Evolutionary conservation across 345 rosid species (phyloP).

Genomic region (Populus nigra): DNA sequence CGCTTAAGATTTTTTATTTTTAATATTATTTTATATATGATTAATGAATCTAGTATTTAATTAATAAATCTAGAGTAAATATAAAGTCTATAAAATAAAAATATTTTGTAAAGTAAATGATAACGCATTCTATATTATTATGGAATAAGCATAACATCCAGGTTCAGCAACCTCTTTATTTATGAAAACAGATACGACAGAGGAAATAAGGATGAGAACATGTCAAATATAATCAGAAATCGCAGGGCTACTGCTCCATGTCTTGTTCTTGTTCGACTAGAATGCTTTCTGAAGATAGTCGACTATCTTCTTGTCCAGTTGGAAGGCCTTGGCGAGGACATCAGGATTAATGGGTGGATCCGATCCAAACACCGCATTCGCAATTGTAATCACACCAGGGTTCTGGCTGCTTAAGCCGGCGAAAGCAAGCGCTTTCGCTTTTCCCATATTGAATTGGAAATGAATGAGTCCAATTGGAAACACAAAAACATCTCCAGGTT

Average conservation of each 20-base stretch:
- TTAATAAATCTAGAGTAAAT: not conserved
- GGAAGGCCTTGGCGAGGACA: not conserved
- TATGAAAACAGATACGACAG: no score
- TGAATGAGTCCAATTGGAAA: slow-evolving; percentile 12
- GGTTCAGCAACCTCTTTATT: no score
- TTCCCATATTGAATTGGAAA: not conserved
- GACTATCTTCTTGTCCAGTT: not conserved
- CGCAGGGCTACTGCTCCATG: no score
- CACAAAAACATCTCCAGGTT: slow-evolving; percentile 8
- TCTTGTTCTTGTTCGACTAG: not conserved
- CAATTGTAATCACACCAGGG: slow-evolving; percentile 6
- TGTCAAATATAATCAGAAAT: no score
- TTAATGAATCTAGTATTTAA: no score
- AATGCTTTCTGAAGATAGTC: not conserved
- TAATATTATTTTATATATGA: no score
- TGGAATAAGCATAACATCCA: no score
- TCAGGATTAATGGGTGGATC: not conserved
- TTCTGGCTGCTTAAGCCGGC: slow-evolving; percentile 12
- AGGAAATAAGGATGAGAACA: no score
- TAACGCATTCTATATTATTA: no score
- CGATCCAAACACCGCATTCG: not conserved
- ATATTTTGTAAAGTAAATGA: no score
- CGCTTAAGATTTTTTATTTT: no score
- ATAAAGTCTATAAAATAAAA: no score
- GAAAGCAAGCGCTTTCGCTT: not conserved